Conservation (phyloP, 345 rosid genomes). For the Euphorbia peplus region DNA sequence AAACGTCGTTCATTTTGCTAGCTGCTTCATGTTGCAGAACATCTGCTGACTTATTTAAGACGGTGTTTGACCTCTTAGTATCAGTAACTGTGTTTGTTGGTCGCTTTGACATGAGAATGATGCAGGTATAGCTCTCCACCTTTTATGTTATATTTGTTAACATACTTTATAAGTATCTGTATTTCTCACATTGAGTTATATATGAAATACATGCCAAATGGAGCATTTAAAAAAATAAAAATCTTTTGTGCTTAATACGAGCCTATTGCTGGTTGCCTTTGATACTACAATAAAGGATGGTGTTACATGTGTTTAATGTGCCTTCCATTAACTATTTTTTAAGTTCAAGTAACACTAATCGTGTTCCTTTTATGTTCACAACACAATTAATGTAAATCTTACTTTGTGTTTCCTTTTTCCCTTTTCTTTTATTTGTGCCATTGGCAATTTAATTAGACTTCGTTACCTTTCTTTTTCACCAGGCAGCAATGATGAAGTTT, state of each 20-base stretch:
- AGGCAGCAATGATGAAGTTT: conserved; percentile 87
- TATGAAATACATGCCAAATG: too few species aligned
- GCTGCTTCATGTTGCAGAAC: conserved; percentile 63
- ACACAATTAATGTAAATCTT: background rate
- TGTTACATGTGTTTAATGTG: background rate
- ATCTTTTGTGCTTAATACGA: background rate
- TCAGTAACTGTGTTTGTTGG: conserved; percentile 98
- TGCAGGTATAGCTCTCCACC: conserved; percentile 60
- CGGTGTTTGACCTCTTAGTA: conserved; percentile 93
- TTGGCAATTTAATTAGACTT: background rate
- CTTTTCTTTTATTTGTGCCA: background rate
- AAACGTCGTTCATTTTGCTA: conserved; percentile 20
- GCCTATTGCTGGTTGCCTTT: background rate
- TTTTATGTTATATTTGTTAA: background rate
- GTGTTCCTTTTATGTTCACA: background rate
- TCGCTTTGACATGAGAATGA: conserved; percentile 99
- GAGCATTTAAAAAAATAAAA: background rate
- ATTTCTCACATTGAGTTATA: too few species aligned
- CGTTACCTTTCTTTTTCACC: conserved; percentile 19
- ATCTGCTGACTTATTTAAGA: conserved; percentile 96
- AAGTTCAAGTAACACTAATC: background rate
- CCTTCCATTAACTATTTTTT: background rate
- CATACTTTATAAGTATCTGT: background rate
- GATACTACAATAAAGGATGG: background rate
- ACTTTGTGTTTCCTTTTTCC: background rate